Conservation (phyloP, 2,329 filamentous ascomycete species). For the Sclerotinia borealis region DNA sequence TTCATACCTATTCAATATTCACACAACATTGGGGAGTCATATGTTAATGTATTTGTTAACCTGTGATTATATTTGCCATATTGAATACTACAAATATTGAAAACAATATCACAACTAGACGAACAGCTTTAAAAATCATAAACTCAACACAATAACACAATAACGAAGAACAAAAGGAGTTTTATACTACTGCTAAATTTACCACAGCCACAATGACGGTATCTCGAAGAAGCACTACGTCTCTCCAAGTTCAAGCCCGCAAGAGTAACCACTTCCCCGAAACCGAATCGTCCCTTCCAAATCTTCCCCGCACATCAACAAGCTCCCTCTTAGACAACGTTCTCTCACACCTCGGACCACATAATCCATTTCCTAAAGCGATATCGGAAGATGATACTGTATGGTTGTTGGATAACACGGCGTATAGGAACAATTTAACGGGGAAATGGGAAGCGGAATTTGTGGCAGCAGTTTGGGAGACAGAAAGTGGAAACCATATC, state of each 20-base stretch:
- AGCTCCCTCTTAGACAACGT: conserved; percentile 32
- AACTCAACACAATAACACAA: neutral
- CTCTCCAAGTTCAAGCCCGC: conserved; percentile 8
- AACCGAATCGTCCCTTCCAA: conserved; percentile 43
- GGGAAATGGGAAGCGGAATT: conserved; percentile 74
- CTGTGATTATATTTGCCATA: neutral
- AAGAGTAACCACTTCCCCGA: conserved; percentile 8
- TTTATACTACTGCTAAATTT: neutral
- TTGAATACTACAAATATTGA: neutral
- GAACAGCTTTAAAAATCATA: no score
- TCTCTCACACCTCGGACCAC: conserved; percentile 44
- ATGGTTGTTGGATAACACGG: conserved; percentile 89
- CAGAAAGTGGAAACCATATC: conserved; percentile 60
- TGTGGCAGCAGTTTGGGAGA: conserved; percentile 74
- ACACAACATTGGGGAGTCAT: no score
- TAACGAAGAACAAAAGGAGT: neutral
- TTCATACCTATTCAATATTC: neutral
- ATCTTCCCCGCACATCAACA: conserved; percentile 29
- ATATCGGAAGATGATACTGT: conserved; percentile 61
- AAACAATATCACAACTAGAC: neutral
- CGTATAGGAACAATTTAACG: conserved; percentile 51
- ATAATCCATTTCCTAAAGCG: conserved; percentile 52
- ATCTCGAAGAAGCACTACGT: conserved; percentile 2
- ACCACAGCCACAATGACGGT: neutral
- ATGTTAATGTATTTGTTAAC: neutral